These are phyloP conservation scores for Keithomyces neogunnii DNA, from an alignment of 2,329 filamentous ascomycete species.

Conservation along the genomic window DNA sequence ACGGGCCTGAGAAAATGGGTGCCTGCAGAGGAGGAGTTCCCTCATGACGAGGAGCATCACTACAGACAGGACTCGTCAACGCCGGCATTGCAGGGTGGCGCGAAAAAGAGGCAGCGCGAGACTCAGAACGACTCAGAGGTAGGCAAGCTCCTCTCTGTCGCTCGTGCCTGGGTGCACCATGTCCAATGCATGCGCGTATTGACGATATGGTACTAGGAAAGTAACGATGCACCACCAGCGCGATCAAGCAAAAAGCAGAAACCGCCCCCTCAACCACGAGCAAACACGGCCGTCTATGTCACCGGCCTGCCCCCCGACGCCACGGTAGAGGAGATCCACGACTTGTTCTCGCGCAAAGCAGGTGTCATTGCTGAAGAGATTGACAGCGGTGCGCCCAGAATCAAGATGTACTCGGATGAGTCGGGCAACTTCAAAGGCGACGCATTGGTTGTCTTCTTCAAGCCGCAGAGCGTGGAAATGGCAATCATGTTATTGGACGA, in stretches of 20 bases:
- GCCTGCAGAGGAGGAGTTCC: constrained; percentile 43
- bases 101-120: constrained; percentile 36
- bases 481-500: constrained; percentile 76
- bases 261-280: constrained; percentile 40
- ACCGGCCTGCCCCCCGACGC: constrained; percentile 77
- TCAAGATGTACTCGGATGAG: constrained; percentile 85
- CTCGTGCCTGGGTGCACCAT: too few species aligned
- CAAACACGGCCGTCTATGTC: constrained; percentile 90
- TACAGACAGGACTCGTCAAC: neutral
- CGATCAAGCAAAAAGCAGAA: constrained; percentile 38
- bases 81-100: constrained; percentile 3
- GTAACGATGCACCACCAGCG: constrained; percentile 11
- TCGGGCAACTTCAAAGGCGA: constrained; percentile 87
- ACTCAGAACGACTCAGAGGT: constrained; percentile 32
- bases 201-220: constrained; percentile 14
- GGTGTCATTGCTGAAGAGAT: constrained; percentile 93
- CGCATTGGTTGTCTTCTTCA: constrained; percentile 88
- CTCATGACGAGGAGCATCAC: constrained; percentile 23
- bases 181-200: neutral
- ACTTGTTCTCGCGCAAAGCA: constrained; percentile 74
- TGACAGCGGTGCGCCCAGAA: constrained; percentile 75
- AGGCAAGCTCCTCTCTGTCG: constrained; percentile 16
- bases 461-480: constrained; percentile 83
- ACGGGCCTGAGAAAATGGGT: constrained; percentile 65
- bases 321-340: constrained; percentile 69